Conservation (phyloP, 1,284 basidiomycete genomes). For the Bjerkandera adusta region DNA sequence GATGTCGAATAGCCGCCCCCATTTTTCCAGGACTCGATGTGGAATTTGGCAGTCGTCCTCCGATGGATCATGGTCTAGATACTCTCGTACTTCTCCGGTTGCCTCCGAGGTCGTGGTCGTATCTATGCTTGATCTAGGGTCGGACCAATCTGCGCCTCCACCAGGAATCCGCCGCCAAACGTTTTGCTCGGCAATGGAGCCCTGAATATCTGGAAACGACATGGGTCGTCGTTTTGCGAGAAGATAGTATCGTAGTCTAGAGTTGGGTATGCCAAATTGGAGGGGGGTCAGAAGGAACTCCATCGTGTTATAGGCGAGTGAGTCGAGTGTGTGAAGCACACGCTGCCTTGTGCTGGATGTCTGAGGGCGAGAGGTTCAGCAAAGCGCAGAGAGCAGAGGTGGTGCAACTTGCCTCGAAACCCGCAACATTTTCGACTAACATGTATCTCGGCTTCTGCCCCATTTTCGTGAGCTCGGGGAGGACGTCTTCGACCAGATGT, state of each 20-base stretch:
- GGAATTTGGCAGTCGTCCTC: conserved; percentile 40
- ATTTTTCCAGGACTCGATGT: conserved; percentile 64
- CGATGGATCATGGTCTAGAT: conserved; percentile 44
- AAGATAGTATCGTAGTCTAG: conserved; percentile 75
- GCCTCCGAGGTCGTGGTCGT: conserved; percentile 6
- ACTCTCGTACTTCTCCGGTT: conserved; percentile 39
- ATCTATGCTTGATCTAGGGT: conserved; percentile 30
- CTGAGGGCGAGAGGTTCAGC: conserved; percentile 34
- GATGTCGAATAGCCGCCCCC: conserved; percentile 78
- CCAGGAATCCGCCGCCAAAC: conserved; percentile 57
- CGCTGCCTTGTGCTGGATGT: conserved; percentile 58
- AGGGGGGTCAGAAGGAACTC: conserved; percentile 72
- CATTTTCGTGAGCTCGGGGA: conserved; percentile 51
- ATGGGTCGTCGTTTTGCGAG: conserved; percentile 54
- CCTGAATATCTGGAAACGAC: conserved; percentile 27
- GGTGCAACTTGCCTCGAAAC: conserved; percentile 61
- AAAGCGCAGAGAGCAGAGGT: background rate
- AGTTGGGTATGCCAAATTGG: conserved; percentile 78
- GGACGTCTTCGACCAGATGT: conserved; percentile 60
- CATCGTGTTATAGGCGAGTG: conserved; percentile 51
- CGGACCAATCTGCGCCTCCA: conserved; percentile 37
- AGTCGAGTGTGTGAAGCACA: conserved; percentile 46
- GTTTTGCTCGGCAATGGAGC: background rate
- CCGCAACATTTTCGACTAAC: conserved; percentile 76
- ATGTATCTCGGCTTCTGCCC: conserved; percentile 51